These are phyloP conservation scores for Skeletonema menzelii DNA, from an alignment of 108 stramenopile species.

Conservation along the genomic window DNA sequence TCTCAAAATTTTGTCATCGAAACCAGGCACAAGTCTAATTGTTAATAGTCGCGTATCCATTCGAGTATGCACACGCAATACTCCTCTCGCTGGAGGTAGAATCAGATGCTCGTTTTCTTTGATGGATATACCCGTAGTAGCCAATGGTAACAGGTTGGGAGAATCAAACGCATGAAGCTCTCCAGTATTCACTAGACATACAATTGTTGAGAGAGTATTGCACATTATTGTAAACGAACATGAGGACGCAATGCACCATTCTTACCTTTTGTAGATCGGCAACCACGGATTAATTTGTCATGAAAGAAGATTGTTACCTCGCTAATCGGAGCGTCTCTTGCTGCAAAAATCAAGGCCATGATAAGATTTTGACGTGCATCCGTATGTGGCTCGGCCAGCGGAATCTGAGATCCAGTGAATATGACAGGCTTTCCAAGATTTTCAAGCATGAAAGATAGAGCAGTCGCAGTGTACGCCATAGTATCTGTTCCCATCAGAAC, in stretches of 20 bases:
- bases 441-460: conserved; percentile 96
- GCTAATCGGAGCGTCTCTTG: conserved; percentile 62
- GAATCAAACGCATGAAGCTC: conserved; percentile 91
- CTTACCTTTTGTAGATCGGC: background rate
- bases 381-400: conserved; percentile 90
- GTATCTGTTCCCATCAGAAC: conserved; percentile 97
- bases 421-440: conserved; percentile 97
- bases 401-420: conserved; percentile 94
- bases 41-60: conserved; percentile 92
- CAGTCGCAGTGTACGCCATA: conserved; percentile 95
- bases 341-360: conserved; percentile 93
- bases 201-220: background rate
- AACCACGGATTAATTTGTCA: conserved; percentile 75
- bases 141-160: conserved; percentile 94
- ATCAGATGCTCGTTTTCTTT: conserved; percentile 72
- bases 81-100: conserved; percentile 75
- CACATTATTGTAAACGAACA: background rate
- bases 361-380: conserved; percentile 96
- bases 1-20: conserved; percentile 80
- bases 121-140: conserved; percentile 86
- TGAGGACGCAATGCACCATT: background rate
- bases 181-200: conserved; percentile 65
- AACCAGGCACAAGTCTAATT: conserved; percentile 92
- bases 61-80: conserved; percentile 79
- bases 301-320: conserved; percentile 97